Conservation (phyloP, 108 stramenopile species). For the Cylindrotheca fusiformis region DNA sequence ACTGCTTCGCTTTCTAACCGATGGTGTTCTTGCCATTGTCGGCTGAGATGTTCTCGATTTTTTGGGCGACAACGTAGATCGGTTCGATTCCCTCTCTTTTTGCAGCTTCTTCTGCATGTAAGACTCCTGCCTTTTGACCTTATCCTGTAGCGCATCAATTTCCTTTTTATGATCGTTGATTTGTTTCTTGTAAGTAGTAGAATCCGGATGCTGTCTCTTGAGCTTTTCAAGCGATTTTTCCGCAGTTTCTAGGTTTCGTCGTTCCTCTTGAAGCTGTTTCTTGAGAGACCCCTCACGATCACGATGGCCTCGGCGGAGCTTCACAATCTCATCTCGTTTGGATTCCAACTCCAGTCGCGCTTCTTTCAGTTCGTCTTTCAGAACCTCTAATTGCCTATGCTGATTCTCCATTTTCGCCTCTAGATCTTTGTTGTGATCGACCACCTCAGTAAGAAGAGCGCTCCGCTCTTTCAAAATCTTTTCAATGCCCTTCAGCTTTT, state of each 20-base stretch:
- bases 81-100: conserved; percentile 35
- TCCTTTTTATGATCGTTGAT: conserved; percentile 46
- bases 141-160: conserved; percentile 49
- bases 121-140: conserved; percentile 51
- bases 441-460: conserved; percentile 34
- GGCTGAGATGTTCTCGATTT: background rate
- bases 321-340: conserved; percentile 8
- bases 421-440: conserved; percentile 31
- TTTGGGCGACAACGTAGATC: background rate
- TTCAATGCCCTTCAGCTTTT: conserved; percentile 5
- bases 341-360: conserved; percentile 3
- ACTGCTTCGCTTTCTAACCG: background rate
- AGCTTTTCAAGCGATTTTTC: conserved; percentile 13
- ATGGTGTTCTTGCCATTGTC: background rate
- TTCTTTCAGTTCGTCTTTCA: conserved; percentile 14
- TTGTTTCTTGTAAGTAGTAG: conserved; percentile 10
- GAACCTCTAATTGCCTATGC: conserved; percentile 3
- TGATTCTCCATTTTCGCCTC: conserved; percentile 25
- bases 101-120: conserved; percentile 46
- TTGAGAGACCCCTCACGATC: conserved; percentile 10
- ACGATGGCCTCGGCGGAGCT: background rate
- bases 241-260: conserved; percentile 12
- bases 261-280: conserved; percentile 25
- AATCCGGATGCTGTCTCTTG: conserved; percentile 14
- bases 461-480: conserved; percentile 22